Conservation (phyloP, 257 asterid genomes). For the Rauvolfia tetraphylla region DNA sequence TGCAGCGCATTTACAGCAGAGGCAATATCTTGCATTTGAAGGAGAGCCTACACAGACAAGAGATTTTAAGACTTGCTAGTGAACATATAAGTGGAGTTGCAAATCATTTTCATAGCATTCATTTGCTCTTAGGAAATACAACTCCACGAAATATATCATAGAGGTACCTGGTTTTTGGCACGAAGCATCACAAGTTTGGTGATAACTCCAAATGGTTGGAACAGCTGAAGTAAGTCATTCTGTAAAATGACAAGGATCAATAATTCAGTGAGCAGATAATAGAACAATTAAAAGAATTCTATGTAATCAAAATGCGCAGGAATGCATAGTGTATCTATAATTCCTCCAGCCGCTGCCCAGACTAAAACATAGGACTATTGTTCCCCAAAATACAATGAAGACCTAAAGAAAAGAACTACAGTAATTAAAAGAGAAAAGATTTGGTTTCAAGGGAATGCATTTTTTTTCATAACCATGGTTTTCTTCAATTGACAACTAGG, state of each 20-base stretch:
- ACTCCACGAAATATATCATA: conserved; percentile 9
- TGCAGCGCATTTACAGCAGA: conserved; percentile 88
- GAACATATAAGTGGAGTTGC: not conserved
- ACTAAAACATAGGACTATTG: not conserved
- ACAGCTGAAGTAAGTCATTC: conserved; percentile 96
- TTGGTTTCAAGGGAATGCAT: not conserved
- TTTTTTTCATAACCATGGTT: not conserved
- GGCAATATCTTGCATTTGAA: conserved; percentile 96
- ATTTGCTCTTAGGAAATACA: conserved; percentile 14
- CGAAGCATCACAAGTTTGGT: conserved; percentile 97
- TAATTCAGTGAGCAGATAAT: not conserved
- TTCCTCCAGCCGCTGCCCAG: not conserved
- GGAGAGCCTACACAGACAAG: conserved; percentile 65
- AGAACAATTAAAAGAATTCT: not conserved
- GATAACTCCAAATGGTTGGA: conserved; percentile 94
- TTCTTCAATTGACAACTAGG: not conserved
- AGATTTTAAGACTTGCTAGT: not conserved
- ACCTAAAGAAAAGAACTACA: not conserved
- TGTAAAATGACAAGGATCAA: conserved; percentile 21
- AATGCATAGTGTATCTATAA: not conserved
- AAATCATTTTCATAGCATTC: conserved; percentile 11
- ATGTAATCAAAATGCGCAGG: not conserved
- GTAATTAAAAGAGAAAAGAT: not conserved
- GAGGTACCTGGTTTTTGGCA: conserved; percentile 87
- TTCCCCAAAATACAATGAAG: not conserved